Evolutionary conservation across 805 yeast genomes (phyloP).

Genomic region (Peterozyma xylosa): DNA sequence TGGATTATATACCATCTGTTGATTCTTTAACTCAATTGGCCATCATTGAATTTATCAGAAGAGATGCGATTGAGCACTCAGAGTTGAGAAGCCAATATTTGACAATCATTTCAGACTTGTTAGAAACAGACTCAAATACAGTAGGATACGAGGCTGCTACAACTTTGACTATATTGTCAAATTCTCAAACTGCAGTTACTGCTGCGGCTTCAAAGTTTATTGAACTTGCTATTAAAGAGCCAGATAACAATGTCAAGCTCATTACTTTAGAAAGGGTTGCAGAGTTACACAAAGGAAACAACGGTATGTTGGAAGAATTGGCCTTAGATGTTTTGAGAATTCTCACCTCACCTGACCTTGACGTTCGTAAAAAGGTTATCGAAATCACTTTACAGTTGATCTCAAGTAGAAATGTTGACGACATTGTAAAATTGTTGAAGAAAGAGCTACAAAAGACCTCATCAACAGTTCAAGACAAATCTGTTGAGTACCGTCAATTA

Average conservation of each 20-base stretch:
- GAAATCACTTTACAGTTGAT: conserved; percentile 76
- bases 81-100: conserved; percentile 66
- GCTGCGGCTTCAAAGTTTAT: conserved; percentile 82
- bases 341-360: conserved; percentile 81
- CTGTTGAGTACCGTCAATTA: conserved; percentile 80
- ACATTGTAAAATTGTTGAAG: conserved; percentile 83
- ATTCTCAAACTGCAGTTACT: conserved; percentile 57
- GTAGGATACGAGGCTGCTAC: conserved; percentile 91
- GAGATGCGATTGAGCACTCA: conserved; percentile 61
- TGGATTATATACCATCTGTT: conserved; percentile 48
- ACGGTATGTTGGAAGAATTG: conserved; percentile 78
- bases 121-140: conserved; percentile 61
- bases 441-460: conserved; percentile 81
- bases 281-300: conserved; percentile 64
- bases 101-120: conserved; percentile 60
- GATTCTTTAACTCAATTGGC: conserved; percentile 86
- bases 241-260: conserved; percentile 93
- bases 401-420: conserved; percentile 85
- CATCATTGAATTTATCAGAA: conserved; percentile 84
- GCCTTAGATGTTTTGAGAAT: conserved; percentile 83
- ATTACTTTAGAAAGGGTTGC: conserved; percentile 83
- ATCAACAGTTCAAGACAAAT: conserved; percentile 66
- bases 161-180: conserved; percentile 52
- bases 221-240: conserved; percentile 82
- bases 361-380: conserved; percentile 83